Conservation (phyloP, 305 asterid genomes). For the Solanum aculeatissimum region DNA sequence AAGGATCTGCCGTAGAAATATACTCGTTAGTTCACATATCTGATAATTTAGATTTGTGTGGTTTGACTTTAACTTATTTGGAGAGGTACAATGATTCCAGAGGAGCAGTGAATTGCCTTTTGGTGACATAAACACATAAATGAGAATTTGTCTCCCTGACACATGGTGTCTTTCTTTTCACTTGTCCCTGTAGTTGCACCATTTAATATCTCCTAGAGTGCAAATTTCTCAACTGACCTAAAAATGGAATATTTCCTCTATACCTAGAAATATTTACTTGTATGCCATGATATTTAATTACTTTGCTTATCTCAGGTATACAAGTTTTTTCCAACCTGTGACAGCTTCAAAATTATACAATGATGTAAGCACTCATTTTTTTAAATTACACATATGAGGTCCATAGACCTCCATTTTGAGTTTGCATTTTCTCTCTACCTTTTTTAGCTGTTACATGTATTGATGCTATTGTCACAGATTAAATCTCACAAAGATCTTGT, state of each 20-base stretch:
- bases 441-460: not conserved
- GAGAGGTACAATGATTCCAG: not conserved
- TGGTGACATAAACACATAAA: not conserved
- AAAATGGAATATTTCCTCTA: not conserved
- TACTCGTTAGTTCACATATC: not conserved
- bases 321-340: constrained; percentile 92
- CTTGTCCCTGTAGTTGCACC: not conserved
- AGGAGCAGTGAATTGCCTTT: not conserved
- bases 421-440: not conserved
- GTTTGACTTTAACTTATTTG: not conserved
- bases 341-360: constrained; percentile 88
- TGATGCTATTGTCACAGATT: constrained; percentile 38
- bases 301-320: constrained; percentile 60
- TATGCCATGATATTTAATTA: not conserved
- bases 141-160: not conserved
- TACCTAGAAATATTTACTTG: not conserved
- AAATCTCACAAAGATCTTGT: constrained; percentile 86
- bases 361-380: constrained; percentile 45
- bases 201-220: not conserved
- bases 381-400: not conserved
- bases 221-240: not conserved
- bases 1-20: not conserved
- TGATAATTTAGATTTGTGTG: not conserved
- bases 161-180: not conserved
- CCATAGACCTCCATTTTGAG: not conserved